Evolutionary conservation across 805 yeast genomes (phyloP).

Genomic region (Starmera quercuum): DNA sequence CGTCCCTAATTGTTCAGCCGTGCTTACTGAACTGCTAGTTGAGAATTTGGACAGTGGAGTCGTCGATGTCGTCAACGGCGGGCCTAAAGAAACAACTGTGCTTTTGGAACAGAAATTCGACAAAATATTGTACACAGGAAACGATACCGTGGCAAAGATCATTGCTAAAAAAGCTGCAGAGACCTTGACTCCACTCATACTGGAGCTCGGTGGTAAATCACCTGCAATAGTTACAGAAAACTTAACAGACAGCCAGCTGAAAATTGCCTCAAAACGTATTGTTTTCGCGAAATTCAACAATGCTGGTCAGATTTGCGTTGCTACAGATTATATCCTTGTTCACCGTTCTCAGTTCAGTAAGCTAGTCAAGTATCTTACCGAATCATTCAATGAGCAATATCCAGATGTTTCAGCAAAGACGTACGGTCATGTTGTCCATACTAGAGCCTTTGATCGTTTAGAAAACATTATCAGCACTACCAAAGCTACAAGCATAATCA

Average conservation of each 20-base stretch:
- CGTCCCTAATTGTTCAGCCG: slow-evolving; percentile 51
- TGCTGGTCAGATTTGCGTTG: slow-evolving; percentile 87
- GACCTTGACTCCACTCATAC: slow-evolving; percentile 66
- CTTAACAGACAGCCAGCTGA: slow-evolving; percentile 34
- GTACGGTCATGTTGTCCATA: slow-evolving; percentile 53
- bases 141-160: slow-evolving; percentile 64
- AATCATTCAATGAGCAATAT: slow-evolving; percentile 38
- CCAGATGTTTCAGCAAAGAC: slow-evolving; percentile 26
- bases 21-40: slow-evolving; percentile 48
- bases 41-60: slow-evolving; percentile 48
- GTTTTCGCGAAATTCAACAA: slow-evolving; percentile 74
- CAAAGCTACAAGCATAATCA: slow-evolving; percentile 33
- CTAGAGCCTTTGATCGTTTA: slow-evolving; percentile 43
- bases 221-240: slow-evolving; percentile 66
- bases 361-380: slow-evolving; percentile 35
- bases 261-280: slow-evolving; percentile 50
- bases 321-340: slow-evolving; percentile 77
- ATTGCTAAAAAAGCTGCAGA: slow-evolving; percentile 81
- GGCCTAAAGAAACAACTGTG: slow-evolving; percentile 50
- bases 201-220: slow-evolving; percentile 91
- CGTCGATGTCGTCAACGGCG: slow-evolving; percentile 67
- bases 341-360: slow-evolving; percentile 48
- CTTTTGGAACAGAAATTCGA: slow-evolving; percentile 62
- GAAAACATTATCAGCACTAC: slow-evolving; percentile 34
- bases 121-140: slow-evolving; percentile 83